phyloP scores from a whole-genome alignment of 2,329 filamentous ascomycete genomes.

The Lasiodiplodia theobromae region DNA sequence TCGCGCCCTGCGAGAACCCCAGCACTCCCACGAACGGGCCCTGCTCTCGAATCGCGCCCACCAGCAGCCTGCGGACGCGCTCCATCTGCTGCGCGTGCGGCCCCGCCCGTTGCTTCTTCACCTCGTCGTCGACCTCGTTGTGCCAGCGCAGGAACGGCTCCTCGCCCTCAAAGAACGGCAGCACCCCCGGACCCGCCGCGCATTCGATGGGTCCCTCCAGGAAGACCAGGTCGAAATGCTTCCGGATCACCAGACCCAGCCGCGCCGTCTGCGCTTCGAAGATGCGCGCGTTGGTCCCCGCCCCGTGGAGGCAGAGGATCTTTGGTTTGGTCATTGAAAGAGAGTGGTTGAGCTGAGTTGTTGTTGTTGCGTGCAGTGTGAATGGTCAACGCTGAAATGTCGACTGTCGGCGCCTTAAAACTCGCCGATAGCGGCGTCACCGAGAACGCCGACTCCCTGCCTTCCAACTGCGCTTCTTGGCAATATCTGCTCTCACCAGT shows the following conservation, averaged over 20 bases:
- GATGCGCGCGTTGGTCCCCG: constrained; percentile 43
- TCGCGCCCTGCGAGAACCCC: constrained; percentile 61
- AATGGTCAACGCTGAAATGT: background rate
- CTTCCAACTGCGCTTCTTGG: no score
- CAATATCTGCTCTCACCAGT: no score
- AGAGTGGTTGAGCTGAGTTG: background rate
- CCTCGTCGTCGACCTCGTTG: constrained; percentile 58
- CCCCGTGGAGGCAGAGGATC: constrained; percentile 46
- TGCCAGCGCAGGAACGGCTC: constrained; percentile 73
- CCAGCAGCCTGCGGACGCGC: constrained; percentile 38
- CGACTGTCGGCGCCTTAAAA: background rate
- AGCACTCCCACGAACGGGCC: constrained; percentile 59
- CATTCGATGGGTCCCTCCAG: constrained; percentile 73
- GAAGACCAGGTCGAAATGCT: constrained; percentile 74
- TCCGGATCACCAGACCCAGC: constrained; percentile 48
- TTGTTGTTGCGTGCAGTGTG: background rate
- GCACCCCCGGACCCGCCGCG: constrained; percentile 66
- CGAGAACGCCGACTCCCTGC: background rate
- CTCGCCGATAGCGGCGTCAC: constrained; percentile 15
- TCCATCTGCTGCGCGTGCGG: constrained; percentile 54
- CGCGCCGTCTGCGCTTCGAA: constrained; percentile 45
- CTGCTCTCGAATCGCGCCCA: constrained; percentile 37
- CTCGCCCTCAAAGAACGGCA: constrained; percentile 68
- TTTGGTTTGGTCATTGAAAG: constrained; percentile 13
- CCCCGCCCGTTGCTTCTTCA: constrained; percentile 47